Base-by-base conservation (phyloP, 116 monocot species). In the Cymodocea nodosa region DNA sequence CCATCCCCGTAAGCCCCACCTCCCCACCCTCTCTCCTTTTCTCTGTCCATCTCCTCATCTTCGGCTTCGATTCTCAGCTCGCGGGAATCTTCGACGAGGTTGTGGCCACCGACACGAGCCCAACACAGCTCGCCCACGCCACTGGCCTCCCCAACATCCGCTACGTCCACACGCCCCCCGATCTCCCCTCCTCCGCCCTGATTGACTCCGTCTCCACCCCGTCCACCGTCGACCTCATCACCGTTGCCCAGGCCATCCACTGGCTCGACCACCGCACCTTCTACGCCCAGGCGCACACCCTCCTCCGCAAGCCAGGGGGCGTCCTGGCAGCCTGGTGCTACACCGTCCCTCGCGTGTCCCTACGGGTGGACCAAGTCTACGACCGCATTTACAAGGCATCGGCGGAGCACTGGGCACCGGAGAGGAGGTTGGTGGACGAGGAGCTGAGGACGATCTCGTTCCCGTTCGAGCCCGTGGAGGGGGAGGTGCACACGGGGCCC, bases 311-410 rank as follows among this genome's bases (percentile, higher is more conserved):
- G 19, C 81, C 80, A 51, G 52, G 58, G 3, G 90, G 94, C 11
- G 77, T 90, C 15, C 35, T 94, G 35, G 87, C 90, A n/a, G 82
- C 76, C 2, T 94, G 94, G 90, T 94, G 90, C 79, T 90, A 94
- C 81, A 76, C 76, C n/a, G 35, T 37, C 44, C 77, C 83, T 0
- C 36, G 44, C 0, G 74, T 85, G 18, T 79, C 77, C 71, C 73
- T 64, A 2, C 52, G 39, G 1, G 76, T 86, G 17, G 87, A 90
- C 71, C 7, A 35, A 13, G 72, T 84, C 6, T 55, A 70, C 65
- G 48, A 53, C 60, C 58, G 62, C 4, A 11, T 82, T 22, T 80
- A 75, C 75, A 51, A 24, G 0, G 35, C 10, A 15, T 75, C 75
- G n/a, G 39, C 2, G 4, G 82, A 78, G 2, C 89, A 70, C 73